Base-by-base conservation (phyloP, 176 grass and related monocot species). In the Lolium perenne region DNA sequence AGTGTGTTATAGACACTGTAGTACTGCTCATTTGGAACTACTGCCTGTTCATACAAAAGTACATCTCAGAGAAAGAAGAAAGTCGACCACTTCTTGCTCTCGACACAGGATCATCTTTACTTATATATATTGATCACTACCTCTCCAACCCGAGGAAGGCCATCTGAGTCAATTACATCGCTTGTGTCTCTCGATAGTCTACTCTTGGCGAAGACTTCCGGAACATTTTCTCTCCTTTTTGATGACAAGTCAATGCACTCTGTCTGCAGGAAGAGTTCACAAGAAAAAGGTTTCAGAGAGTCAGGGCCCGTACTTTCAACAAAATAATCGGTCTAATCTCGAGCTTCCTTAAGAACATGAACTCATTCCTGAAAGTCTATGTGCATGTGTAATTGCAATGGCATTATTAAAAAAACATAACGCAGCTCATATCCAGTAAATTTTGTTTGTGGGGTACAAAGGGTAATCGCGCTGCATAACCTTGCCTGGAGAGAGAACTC, bases 81-180 rank as follows among this genome's bases (percentile, higher is more conserved):
- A 81, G 68, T 66, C 22, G 8, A 50, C 40, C 38, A 21, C 7
- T 71, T 6, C 50, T 78, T 48, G n/a, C 65, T 80, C 51, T 74
- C 21, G 21, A 82, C 71, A 89, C 26, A 45, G 6, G 48, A 67
- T 46, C 40, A 58, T 82, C 23, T 49, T 71, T 83, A 79, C 48
- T 71, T 49, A 71, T 81, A 58, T 29, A 20, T 84, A 82, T 38
- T 86, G 3, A 49, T 79, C 78, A 74, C 14, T 49, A 97, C 96
- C 93, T 92, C 88, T 89, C 90, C 91, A 92, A 95, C 87, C 17
- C 79, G 87, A 91, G 96, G 96, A 94, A 98, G 96, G 26, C 96
- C 96, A 89, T 98, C 96, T 89, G 86, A 87, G 86, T 95, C 96
- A 63, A 92, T 92, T 54, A 46, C 78, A 57, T 74, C 59, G 4